phyloP scores from a whole-genome alignment of 345 rosid species.

The Psidium guajava region DNA sequence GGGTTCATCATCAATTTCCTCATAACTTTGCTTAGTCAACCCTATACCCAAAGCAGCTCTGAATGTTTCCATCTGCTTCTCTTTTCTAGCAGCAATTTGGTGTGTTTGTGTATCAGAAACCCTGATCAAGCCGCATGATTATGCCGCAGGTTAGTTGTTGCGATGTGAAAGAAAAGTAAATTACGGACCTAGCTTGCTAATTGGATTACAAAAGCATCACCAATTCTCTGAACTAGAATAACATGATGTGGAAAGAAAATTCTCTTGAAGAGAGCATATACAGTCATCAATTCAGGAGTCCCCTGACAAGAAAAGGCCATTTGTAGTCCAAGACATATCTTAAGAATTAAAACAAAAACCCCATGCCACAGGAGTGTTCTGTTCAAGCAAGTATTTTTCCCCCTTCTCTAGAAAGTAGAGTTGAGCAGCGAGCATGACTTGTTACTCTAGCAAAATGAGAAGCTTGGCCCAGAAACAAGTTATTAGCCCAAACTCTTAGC shows the following conservation, averaged over 20 bases:
- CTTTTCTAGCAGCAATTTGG: conserved; percentile 89
- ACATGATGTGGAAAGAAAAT: not conserved
- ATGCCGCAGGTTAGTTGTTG: not conserved
- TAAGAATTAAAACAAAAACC: not conserved
- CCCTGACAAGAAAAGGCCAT: not conserved
- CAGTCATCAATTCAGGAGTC: not conserved
- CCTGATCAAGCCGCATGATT: conserved; percentile 15
- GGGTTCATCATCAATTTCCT: conserved; percentile 21
- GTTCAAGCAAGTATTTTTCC: not conserved
- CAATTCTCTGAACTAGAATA: not conserved
- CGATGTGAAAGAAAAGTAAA: not conserved
- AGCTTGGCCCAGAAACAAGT: not conserved
- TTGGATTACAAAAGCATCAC: not conserved
- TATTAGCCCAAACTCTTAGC: not conserved
- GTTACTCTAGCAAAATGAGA: not conserved
- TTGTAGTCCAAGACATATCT: not conserved
- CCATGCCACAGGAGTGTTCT: not conserved
- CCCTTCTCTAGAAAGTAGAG: not conserved
- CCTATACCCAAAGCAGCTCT: conserved; percentile 76
- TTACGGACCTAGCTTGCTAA: not conserved
- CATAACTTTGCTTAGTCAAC: conserved; percentile 22
- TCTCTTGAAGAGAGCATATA: not conserved
- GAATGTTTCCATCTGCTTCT: conserved; percentile 84
- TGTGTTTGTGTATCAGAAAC: conserved; percentile 76
- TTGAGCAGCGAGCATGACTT: not conserved